Percentiles rank a stretch among this genome's conserved stretches.
phyloP scores from a whole-genome alignment of 2,329 filamentous ascomycete species.

The Alternaria gaisen region DNA sequence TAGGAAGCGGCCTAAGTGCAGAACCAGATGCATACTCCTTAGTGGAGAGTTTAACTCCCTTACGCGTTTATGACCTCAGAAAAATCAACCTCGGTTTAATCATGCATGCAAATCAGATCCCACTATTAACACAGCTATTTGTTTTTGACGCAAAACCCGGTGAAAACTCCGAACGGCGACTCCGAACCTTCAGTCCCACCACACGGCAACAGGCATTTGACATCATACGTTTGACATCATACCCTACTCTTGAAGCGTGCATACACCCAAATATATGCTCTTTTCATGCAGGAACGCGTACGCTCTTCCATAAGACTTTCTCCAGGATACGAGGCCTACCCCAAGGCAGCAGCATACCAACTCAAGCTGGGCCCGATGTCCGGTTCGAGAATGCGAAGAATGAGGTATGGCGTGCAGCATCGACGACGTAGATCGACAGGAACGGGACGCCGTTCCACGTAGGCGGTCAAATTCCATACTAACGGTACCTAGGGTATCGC shows the following conservation, averaged over 20 bases:
- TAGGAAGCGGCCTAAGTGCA: background rate
- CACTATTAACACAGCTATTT: background rate
- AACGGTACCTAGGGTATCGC: background rate
- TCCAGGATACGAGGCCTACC: background rate
- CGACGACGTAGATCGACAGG: slow-evolving; percentile 6
- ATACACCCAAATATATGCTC: background rate
- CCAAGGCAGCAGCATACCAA: slow-evolving; percentile 2
- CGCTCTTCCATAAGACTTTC: background rate
- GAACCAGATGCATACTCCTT: background rate
- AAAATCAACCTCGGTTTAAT: background rate
- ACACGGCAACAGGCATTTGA: background rate
- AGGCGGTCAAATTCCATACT: background rate
- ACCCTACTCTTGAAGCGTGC: background rate
- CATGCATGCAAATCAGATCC: background rate
- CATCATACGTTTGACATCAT: background rate
- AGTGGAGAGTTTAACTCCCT: background rate
- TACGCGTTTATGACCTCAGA: background rate
- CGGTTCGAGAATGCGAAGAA: slow-evolving; percentile 1
- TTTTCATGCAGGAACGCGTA: slow-evolving; percentile 13
- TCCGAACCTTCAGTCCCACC: background rate
- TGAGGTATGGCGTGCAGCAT: background rate
- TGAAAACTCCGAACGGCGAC: background rate
- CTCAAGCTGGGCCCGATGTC: background rate
- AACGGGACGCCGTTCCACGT: slow-evolving; percentile 4
- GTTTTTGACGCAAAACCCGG: background rate